Evolutionary conservation across 2,329 filamentous ascomycete species (phyloP).

Genomic region (Graphilbum fragrans): DNA sequence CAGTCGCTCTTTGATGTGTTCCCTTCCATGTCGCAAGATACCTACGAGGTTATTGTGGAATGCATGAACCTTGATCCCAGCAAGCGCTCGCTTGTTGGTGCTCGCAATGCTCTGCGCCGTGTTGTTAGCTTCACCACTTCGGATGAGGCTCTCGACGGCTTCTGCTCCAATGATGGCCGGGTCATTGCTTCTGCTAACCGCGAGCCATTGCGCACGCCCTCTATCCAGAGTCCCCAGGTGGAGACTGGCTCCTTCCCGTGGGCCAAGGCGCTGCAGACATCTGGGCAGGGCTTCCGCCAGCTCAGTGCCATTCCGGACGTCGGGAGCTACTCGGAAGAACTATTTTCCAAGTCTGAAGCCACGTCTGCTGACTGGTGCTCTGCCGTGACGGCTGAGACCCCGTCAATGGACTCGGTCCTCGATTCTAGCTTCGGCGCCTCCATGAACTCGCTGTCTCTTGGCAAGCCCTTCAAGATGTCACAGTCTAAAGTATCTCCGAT

Average conservation of each 20-base stretch:
- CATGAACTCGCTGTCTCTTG: slow-evolving; percentile 59
- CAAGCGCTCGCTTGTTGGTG: slow-evolving; percentile 70
- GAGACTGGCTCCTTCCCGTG: slow-evolving; percentile 75
- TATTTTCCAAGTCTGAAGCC: slow-evolving; percentile 69
- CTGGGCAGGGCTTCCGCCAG: slow-evolving; percentile 61
- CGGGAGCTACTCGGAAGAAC: slow-evolving; percentile 68
- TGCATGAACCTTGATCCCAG: slow-evolving; percentile 84
- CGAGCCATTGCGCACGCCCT: slow-evolving; percentile 89
- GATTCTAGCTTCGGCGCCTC: slow-evolving; percentile 75
- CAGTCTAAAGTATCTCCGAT: slow-evolving; percentile 37
- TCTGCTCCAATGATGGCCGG: slow-evolving; percentile 72
- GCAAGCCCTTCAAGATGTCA: slow-evolving; percentile 22
- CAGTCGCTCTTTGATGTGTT: slow-evolving; percentile 97
- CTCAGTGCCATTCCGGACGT: slow-evolving; percentile 75
- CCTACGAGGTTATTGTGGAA: slow-evolving; percentile 83
- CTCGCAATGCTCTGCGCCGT: slow-evolving; percentile 66
- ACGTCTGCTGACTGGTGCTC: slow-evolving; percentile 64
- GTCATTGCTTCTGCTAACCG: slow-evolving; percentile 77
- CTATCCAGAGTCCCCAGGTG: slow-evolving; percentile 75
- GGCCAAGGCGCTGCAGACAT: slow-evolving; percentile 77
- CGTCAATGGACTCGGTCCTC: slow-evolving; percentile 71
- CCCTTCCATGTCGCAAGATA: slow-evolving; percentile 96
- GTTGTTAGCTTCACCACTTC: slow-evolving; percentile 87
- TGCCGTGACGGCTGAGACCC: slow-evolving; percentile 60
- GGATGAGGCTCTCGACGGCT: slow-evolving; percentile 85